Evolutionary conservation across 768 basidiomycete genomes (phyloP), one percentile per base, ranked within the genome.

Genomic region (Boletus edulis): DNA sequence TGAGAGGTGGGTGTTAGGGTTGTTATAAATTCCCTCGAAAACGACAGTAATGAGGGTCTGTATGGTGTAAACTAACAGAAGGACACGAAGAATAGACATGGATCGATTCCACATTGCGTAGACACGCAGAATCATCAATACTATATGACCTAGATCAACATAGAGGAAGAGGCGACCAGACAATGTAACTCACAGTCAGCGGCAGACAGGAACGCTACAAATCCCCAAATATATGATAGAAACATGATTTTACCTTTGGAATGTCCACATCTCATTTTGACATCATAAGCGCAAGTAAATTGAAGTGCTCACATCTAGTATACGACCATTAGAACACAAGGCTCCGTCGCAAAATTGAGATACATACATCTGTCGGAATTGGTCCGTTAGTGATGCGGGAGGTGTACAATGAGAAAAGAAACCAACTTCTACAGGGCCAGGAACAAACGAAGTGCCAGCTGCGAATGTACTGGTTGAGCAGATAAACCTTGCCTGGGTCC

Each of bases 171-270:
- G 8, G 27, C 8, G 2, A 27, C 27, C 27, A 27, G 27, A 27
- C 3, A 13, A 34, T 13, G 5, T 24, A 24, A 54, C 59, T 51
- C 24, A 59, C 59, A 14, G 14, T 60, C 59, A 4, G 34, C 39
- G 11, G 49, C 18, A 37, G 27, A 39, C 32, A 51, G 11, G 5
- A 58, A 60, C 1, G 58, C 6, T 3, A 20, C 10, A 7, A 22
- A 39, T 11, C 5, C 5, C 58, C 56, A 57, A 4, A 3, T 3
- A 17, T 15, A 2, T 0, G 12, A 3, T n/a, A 53, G 14, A 43
- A 11, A 10, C 0, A 40, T 2, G 27, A 1, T 13, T 20, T 45
- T 27, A 14, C 45, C 54, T 60, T 60, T 5, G 3, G 1, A 7
- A 46, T 27, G 31, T 17, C 5, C 34, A 35, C 34, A 13, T 35